A percentile compares a stretch with the other conserved stretches of the same genome.
Conservation (phyloP, 106 monocot genomes). For the Dendrobium catenatum region DNA sequence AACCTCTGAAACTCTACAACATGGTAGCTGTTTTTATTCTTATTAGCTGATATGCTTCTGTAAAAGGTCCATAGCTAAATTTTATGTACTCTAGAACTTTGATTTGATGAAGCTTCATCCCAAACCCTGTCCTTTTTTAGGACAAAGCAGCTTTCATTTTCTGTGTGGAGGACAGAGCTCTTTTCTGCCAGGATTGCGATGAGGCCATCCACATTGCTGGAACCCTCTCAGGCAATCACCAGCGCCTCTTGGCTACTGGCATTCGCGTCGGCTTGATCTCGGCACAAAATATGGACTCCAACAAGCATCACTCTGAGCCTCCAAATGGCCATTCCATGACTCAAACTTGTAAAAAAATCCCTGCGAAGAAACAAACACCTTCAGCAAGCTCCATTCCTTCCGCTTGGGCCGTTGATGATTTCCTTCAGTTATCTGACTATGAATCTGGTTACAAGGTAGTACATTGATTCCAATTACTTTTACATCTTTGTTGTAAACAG, state of each 20-base stretch:
- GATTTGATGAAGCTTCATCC: too few relatives aligned
- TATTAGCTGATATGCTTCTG: neutral
- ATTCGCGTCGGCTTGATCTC: conserved; percentile 54
- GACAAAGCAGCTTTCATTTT: conserved; percentile 83
- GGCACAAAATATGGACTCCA: conserved; percentile 23
- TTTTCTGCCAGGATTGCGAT: conserved; percentile 79
- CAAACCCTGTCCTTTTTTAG: conserved; percentile 23
- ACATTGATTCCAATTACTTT: neutral
- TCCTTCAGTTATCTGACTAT: conserved; percentile 82
- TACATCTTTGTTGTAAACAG: neutral
- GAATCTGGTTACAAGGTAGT: conserved; percentile 70
- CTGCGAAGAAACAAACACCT: conserved; percentile 13
- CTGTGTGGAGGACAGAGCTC: conserved; percentile 95
- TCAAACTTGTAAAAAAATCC: neutral
- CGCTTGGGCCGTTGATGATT: conserved; percentile 80
- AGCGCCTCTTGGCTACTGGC: conserved; percentile 77
- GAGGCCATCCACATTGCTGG: conserved; percentile 69
- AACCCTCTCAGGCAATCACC: conserved; percentile 65
- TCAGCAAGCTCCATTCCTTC: conserved; percentile 12
- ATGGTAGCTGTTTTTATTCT: too few relatives aligned
- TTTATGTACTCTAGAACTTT: too few relatives aligned
- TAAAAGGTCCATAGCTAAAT: neutral
- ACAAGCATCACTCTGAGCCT: conserved; percentile 15
- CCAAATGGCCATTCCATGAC: conserved; percentile 19
- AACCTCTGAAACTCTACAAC: too few relatives aligned